phyloP scores from a whole-genome alignment of 2,329 filamentous ascomycete genomes.

The Hypomyces perniciosus region DNA sequence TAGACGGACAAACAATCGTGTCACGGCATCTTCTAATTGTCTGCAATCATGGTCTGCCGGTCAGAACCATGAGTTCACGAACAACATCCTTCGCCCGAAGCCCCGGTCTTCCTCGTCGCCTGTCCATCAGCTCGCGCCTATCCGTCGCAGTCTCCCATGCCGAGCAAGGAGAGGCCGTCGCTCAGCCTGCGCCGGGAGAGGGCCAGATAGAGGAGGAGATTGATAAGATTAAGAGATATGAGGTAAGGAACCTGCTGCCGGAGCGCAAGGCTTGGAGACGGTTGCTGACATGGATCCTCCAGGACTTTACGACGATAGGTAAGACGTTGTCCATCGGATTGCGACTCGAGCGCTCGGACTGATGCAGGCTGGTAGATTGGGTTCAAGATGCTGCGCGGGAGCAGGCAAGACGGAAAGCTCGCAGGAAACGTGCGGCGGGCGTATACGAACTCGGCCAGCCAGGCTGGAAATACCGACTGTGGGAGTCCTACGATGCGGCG shows the following conservation, averaged over 20 bases:
- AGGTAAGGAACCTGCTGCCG: slow-evolving; percentile 41
- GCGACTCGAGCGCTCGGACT: slow-evolving; percentile 24
- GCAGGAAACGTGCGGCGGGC: slow-evolving; percentile 64
- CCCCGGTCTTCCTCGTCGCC: slow-evolving; percentile 38
- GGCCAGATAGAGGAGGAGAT: slow-evolving; percentile 88
- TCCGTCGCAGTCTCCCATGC: slow-evolving; percentile 61
- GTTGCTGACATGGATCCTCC: slow-evolving; percentile 12
- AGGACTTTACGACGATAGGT: slow-evolving; percentile 93
- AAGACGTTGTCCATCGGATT: slow-evolving; percentile 19
- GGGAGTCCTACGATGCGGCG: slow-evolving; percentile 88
- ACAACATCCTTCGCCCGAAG: slow-evolving; percentile 43
- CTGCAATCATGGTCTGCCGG: slow-evolving; percentile 34
- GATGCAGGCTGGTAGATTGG: slow-evolving; percentile 59
- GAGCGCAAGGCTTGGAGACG: slow-evolving; percentile 21
- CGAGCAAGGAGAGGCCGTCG: slow-evolving; percentile 55
- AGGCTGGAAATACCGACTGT: slow-evolving; percentile 75
- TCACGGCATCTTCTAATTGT: neutral
- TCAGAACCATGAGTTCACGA: slow-evolving; percentile 42
- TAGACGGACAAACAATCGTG: neutral
- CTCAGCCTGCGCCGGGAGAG: slow-evolving; percentile 48
- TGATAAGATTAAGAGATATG: slow-evolving; percentile 95
- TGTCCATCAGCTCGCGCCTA: slow-evolving; percentile 58
- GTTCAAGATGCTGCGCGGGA: slow-evolving; percentile 94
- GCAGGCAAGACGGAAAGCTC: slow-evolving; percentile 71
- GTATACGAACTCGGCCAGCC: slow-evolving; percentile 63